Conservation (phyloP, 768 basidiomycete genomes). For the Coprinellus aureogranulatus region DNA sequence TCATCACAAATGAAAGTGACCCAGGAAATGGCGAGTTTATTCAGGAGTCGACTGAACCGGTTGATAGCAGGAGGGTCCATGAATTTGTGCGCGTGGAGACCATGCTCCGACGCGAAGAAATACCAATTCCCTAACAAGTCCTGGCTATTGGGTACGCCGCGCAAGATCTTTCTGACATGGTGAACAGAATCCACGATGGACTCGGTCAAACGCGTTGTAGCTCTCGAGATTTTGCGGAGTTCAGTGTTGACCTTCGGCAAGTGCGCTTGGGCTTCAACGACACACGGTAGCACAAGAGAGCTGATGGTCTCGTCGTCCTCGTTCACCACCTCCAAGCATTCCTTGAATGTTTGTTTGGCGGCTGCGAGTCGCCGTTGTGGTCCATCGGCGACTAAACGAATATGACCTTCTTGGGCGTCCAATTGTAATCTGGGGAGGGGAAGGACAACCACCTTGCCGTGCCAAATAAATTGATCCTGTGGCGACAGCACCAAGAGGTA, state of each 20-base stretch:
- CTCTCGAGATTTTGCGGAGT: conserved; percentile 84
- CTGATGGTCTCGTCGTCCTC: conserved; percentile 57
- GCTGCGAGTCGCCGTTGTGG: conserved; percentile 69
- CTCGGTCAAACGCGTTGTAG: conserved; percentile 87
- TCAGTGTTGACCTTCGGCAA: conserved; percentile 87
- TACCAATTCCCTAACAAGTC: conserved; percentile 94
- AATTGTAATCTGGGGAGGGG: conserved; percentile 76
- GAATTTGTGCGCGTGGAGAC: conserved; percentile 82
- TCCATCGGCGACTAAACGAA: conserved; percentile 90
- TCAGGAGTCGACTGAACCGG: conserved; percentile 80
- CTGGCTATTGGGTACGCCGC: conserved; percentile 62
- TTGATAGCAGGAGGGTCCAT: conserved; percentile 72
- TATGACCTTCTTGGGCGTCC: conserved; percentile 80
- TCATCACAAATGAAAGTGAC: conserved; percentile 98
- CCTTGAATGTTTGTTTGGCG: conserved; percentile 76
- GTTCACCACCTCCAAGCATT: conserved; percentile 58
- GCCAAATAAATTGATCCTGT: conserved; percentile 85
- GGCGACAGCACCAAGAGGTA: conserved; percentile 90
- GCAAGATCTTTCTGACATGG: conserved; percentile 70
- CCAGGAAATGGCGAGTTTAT: conserved; percentile 94
- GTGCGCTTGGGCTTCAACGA: conserved; percentile 85
- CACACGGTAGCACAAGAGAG: conserved; percentile 44
- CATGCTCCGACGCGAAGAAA: conserved; percentile 93
- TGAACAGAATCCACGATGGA: conserved; percentile 91
- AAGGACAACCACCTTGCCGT: conserved; percentile 79